Conservation (phyloP, 495 filamentous ascomycete genomes). For the Podospora sp. region DNA sequence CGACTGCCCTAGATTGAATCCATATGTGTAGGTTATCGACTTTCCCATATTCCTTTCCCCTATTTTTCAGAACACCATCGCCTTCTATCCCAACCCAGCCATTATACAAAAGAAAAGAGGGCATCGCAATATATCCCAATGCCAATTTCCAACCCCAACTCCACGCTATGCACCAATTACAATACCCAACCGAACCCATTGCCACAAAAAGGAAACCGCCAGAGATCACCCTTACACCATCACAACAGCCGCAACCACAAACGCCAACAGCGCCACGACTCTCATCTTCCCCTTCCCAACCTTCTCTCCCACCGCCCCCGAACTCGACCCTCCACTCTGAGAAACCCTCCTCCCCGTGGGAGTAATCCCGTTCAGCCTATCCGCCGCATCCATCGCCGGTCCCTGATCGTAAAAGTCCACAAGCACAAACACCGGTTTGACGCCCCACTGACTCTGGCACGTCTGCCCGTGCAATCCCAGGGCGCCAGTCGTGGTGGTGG, state of each 20-base stretch:
- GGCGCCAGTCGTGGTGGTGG: slow-evolving; percentile 51
- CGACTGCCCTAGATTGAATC: too few species aligned
- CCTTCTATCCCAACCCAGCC: not conserved
- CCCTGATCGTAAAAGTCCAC: slow-evolving; percentile 71
- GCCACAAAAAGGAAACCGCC: not conserved
- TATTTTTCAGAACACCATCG: too few species aligned
- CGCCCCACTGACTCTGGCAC: slow-evolving; percentile 57
- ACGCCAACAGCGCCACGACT: slow-evolving; percentile 35
- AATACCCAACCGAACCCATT: not conserved
- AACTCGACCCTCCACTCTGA: slow-evolving; percentile 14
- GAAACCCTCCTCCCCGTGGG: slow-evolving; percentile 31
- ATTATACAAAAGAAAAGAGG: not conserved
- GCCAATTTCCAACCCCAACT: slow-evolving; percentile 1
- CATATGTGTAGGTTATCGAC: not conserved
- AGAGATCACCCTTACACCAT: slow-evolving; percentile 16
- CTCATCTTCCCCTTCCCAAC: slow-evolving; percentile 20
- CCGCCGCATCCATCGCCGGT: slow-evolving; percentile 58
- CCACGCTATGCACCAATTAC: not conserved
- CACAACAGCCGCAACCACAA: slow-evolving; percentile 36
- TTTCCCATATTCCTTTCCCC: not conserved
- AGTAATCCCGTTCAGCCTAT: slow-evolving; percentile 59
- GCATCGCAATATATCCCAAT: not conserved
- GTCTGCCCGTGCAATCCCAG: slow-evolving; percentile 58
- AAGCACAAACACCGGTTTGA: slow-evolving; percentile 61
- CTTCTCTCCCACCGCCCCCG: slow-evolving; percentile 12